A percentile compares a stretch with the other conserved stretches of the same genome.
phyloP scores from a whole-genome alignment of 2,329 filamentous ascomycete species.

The Exophiala sp. region DNA sequence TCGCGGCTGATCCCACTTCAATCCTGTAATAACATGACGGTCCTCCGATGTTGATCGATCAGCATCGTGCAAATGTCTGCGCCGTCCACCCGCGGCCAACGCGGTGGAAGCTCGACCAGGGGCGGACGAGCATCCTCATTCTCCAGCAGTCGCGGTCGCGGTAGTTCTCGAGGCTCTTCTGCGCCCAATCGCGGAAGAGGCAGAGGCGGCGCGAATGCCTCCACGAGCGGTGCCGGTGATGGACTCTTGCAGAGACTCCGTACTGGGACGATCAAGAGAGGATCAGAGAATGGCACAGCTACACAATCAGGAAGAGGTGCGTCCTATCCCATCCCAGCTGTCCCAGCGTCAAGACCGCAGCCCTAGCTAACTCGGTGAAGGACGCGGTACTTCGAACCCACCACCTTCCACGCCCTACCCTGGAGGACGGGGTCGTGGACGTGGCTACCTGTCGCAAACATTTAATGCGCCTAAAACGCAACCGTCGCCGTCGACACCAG shows the following conservation, averaged over 20 bases:
- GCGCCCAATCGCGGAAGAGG: conserved; percentile 10
- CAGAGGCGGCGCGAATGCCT: conserved; percentile 11
- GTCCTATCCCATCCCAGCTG: neutral
- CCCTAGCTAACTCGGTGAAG: conserved; percentile 11
- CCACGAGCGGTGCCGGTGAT: conserved; percentile 4
- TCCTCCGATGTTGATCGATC: conserved; percentile 22
- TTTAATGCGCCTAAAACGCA: conserved; percentile 19
- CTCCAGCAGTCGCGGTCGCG: conserved; percentile 15
- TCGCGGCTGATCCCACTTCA: neutral
- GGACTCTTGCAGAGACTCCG: conserved; percentile 23
- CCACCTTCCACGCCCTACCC: conserved; percentile 4
- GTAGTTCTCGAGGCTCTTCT: conserved; percentile 14
- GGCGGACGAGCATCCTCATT: conserved; percentile 14
- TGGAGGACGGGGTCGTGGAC: conserved; percentile 17
- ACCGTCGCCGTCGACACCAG: conserved; percentile 8
- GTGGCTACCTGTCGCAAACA: conserved; percentile 19
- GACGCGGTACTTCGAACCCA: conserved; percentile 14
- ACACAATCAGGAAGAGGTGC: conserved; percentile 19
- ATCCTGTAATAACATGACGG: conserved; percentile 8
- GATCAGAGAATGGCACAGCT: conserved; percentile 7
- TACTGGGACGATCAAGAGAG: conserved; percentile 17
- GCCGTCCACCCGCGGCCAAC: conserved; percentile 24
- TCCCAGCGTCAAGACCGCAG: neutral
- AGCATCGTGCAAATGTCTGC: conserved; percentile 22
- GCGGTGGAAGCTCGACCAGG: conserved; percentile 24